These are phyloP conservation scores for Kluyveromyces siamensis DNA, from an alignment of 805 yeast species.

Conservation along the genomic window DNA sequence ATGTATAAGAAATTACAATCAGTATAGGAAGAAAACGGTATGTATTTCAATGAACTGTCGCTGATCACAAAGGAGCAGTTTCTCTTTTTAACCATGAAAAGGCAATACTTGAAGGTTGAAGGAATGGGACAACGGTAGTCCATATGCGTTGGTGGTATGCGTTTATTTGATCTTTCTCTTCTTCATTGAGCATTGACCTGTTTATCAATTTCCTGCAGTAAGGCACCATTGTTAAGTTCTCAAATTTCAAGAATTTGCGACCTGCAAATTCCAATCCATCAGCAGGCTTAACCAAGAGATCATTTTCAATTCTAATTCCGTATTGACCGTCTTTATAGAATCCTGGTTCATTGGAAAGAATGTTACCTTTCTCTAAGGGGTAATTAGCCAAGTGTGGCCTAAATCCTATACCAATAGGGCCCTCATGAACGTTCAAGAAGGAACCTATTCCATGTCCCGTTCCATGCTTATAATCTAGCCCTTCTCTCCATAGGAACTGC, in stretches of 20 bases:
- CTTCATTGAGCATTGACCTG: conserved; percentile 39
- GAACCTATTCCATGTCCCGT: conserved; percentile 98
- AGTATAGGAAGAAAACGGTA: background rate
- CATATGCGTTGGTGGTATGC: conserved; percentile 52
- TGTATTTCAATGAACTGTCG: too few relatives aligned
- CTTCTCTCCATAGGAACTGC: conserved; percentile 70
- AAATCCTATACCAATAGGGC: conserved; percentile 76
- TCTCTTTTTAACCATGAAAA: conserved; percentile 66
- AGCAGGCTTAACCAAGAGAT: conserved; percentile 45
- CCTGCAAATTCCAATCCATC: conserved; percentile 43
- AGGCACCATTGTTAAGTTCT: conserved; percentile 79
- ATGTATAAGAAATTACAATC: background rate
- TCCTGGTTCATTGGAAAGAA: conserved; percentile 91
- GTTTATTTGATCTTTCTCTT: conserved; percentile 65
- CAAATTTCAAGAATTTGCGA: conserved; percentile 56
- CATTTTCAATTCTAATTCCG: conserved; percentile 87
- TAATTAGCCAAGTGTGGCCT: conserved; percentile 39
- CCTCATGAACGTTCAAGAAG: conserved; percentile 87
- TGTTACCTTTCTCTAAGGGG: conserved; percentile 57
- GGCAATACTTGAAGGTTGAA: conserved; percentile 53
- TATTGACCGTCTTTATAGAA: conserved; percentile 82
- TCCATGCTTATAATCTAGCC: conserved; percentile 86
- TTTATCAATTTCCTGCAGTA: conserved; percentile 73
- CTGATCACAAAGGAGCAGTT: conserved; percentile 15
- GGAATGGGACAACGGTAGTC: conserved; percentile 38